Evolutionary conservation across 208 protist genomes (phyloP).

Genomic region (Herpetomonas samuelpessoai): DNA sequence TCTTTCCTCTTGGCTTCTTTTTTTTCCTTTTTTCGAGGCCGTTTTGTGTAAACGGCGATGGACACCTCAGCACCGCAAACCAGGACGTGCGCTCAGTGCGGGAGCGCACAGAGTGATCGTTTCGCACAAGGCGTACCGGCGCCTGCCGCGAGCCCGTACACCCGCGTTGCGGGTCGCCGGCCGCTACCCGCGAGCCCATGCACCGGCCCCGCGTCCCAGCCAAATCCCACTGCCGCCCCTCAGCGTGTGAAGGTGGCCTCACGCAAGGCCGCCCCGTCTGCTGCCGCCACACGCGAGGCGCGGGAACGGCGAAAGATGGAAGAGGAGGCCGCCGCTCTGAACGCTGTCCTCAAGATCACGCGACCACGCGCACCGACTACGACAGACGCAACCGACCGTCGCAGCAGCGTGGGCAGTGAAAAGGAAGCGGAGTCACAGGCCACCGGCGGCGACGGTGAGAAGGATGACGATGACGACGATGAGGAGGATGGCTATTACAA

Average conservation of each 20-base stretch:
- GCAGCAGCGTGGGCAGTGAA: conserved; percentile 5
- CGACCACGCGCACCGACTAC: neutral
- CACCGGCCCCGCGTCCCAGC: conserved; percentile 19
- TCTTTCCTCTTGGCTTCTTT: too few species aligned
- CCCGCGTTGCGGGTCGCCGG: neutral
- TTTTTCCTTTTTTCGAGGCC: too few species aligned
- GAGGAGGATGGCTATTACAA: conserved; percentile 23
- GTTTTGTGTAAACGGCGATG: too few species aligned
- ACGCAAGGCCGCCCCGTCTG: conserved; percentile 7
- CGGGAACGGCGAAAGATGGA: neutral
- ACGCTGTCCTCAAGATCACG: neutral
- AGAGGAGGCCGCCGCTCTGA: neutral
- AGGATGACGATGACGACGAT: conserved; percentile 13
- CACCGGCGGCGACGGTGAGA: neutral
- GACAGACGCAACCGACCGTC: neutral
- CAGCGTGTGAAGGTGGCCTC: conserved; percentile 19
- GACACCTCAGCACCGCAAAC: too few species aligned
- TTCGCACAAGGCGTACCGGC: too few species aligned
- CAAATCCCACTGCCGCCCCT: conserved; percentile 5
- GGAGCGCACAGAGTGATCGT: too few species aligned
- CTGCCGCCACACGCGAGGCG: neutral
- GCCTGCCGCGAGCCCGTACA: neutral
- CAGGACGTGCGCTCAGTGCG: too few species aligned
- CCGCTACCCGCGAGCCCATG: conserved; percentile 10
- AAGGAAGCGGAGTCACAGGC: conserved; percentile 2